phyloP scores from a whole-genome alignment of 2,329 filamentous ascomycete species.

The Cryoendolithus antarcticus region DNA sequence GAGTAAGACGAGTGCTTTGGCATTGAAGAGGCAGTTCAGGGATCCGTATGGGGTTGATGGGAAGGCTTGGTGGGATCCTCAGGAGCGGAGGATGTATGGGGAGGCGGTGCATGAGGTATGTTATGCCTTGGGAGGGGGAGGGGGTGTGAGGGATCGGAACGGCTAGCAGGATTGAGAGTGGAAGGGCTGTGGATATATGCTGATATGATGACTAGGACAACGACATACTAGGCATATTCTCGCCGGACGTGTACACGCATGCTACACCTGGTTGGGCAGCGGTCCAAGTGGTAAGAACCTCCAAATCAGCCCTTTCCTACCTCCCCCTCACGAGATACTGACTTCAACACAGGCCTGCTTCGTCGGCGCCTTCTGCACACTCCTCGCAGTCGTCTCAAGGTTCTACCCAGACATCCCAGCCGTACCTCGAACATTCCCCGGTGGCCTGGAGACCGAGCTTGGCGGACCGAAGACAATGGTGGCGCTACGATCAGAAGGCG shows the following conservation, averaged over 20 bases:
- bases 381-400: slow-evolving; percentile 26
- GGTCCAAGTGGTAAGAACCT: slow-evolving; percentile 34
- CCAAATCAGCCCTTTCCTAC: too few species aligned
- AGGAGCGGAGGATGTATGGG: slow-evolving; percentile 92
- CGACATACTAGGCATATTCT: slow-evolving; percentile 82
- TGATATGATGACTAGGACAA: slow-evolving; percentile 46
- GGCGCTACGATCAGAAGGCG: slow-evolving; percentile 13
- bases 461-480: slow-evolving; percentile 32
- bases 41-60: slow-evolving; percentile 58
- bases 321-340: neutral
- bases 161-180: neutral
- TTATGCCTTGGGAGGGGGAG: neutral
- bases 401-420: slow-evolving; percentile 36
- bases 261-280: slow-evolving; percentile 58
- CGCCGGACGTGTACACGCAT: slow-evolving; percentile 81
- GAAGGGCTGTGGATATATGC: slow-evolving; percentile 1
- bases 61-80: slow-evolving; percentile 84
- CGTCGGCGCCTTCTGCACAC: slow-evolving; percentile 23
- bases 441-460: slow-evolving; percentile 36
- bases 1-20: slow-evolving; percentile 31
- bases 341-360: slow-evolving; percentile 26
- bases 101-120: slow-evolving; percentile 73
- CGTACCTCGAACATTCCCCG: slow-evolving; percentile 33
- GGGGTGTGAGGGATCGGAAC: neutral
- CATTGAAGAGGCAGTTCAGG: slow-evolving; percentile 78